These are phyloP conservation scores for Cryomyces minteri DNA, from an alignment of 495 filamentous ascomycete genomes.

Conservation along the genomic window DNA sequence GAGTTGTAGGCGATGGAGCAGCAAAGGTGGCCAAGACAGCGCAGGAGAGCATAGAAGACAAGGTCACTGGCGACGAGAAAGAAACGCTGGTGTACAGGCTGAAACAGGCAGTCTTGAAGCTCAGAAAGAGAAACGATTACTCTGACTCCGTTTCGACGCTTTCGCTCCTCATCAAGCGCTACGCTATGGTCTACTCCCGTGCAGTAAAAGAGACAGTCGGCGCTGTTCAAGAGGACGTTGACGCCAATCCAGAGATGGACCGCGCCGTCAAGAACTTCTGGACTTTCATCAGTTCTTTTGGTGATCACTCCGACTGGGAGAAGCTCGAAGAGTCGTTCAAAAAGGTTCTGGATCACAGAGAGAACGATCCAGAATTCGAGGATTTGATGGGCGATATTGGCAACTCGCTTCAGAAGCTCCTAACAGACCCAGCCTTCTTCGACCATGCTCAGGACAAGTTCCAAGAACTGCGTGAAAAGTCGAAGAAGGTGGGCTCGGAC, in stretches of 20 bases:
- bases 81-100: conserved; percentile 56
- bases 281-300: conserved; percentile 59
- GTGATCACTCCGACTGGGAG: conserved; percentile 57
- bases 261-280: conserved; percentile 61
- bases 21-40: conserved; percentile 47
- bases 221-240: conserved; percentile 46
- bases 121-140: conserved; percentile 64
- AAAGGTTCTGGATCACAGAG: conserved; percentile 50
- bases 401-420: conserved; percentile 53
- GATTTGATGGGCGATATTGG: conserved; percentile 51
- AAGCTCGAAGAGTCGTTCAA: conserved; percentile 45
- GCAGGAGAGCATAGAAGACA: conserved; percentile 44
- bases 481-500: conserved; percentile 39
- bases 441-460: conserved; percentile 53
- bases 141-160: conserved; percentile 69
- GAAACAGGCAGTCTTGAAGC: conserved; percentile 54
- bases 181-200: conserved; percentile 57
- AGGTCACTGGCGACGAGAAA: conserved; percentile 48
- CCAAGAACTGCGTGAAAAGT: conserved; percentile 48
- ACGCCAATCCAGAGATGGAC: conserved; percentile 56
- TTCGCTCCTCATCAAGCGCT: conserved; percentile 54
- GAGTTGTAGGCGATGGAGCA: conserved; percentile 43
- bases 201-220: conserved; percentile 43
- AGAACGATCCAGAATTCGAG: conserved; percentile 73
- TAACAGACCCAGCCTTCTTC: conserved; percentile 77